Percentiles rank a stretch among this genome's conserved stretches.
phyloP scores from a whole-genome alignment of 2,329 filamentous ascomycete genomes.

The Orbilia ellipsospora region DNA sequence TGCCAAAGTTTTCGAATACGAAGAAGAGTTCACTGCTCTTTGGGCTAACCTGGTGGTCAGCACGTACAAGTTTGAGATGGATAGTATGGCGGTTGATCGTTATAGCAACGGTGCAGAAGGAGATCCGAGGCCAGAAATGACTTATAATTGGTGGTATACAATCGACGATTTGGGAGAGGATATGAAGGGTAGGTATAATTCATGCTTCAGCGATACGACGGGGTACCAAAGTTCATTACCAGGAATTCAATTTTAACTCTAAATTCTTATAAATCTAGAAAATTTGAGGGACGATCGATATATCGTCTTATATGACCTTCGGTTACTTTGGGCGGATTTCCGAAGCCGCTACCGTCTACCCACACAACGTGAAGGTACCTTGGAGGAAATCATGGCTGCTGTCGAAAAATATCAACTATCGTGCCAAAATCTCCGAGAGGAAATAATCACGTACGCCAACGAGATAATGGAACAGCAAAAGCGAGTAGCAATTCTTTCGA shows the following conservation, averaged over 20 bases:
- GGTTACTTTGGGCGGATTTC: slow-evolving; percentile 14
- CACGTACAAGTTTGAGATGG: slow-evolving; percentile 17
- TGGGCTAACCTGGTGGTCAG: slow-evolving; percentile 33
- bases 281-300: neutral
- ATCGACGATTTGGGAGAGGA: slow-evolving; percentile 12
- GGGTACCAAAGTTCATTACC: neutral
- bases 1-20: slow-evolving; percentile 16
- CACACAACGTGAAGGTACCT: neutral
- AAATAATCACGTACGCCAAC: slow-evolving; percentile 11
- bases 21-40: slow-evolving; percentile 23
- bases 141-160: slow-evolving; percentile 22
- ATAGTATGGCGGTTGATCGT: slow-evolving; percentile 15
- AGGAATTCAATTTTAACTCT: neutral
- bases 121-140: slow-evolving; percentile 1
- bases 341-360: neutral
- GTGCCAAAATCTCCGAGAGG: slow-evolving; percentile 10
- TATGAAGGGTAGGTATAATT: slow-evolving; percentile 7
- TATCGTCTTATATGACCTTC: slow-evolving; percentile 11
- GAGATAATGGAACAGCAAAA: neutral
- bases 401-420: neutral
- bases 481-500: neutral
- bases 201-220: neutral
- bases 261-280: neutral
- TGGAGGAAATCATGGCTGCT: slow-evolving; percentile 1
- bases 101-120: slow-evolving; percentile 14